Percentiles rank a stretch among this genome's conserved stretches.
Conservation (phyloP, 345 rosid genomes). For the Populus nigra region DNA sequence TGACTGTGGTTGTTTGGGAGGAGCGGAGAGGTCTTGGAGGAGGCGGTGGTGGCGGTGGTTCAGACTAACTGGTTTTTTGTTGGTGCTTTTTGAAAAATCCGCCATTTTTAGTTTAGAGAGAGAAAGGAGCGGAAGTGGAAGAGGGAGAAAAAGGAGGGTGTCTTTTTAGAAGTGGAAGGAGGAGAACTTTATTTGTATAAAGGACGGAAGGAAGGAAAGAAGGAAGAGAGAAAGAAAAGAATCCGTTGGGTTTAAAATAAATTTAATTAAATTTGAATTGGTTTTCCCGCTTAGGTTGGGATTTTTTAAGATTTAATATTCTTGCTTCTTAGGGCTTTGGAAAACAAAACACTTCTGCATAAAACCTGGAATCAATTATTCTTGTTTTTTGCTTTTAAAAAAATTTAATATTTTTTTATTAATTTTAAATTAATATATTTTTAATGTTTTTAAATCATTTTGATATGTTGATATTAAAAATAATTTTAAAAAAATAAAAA, state of each 20-base stretch:
- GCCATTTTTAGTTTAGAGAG: constrained; percentile 36
- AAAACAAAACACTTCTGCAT: too few species aligned
- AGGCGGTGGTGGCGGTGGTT: constrained; percentile 82
- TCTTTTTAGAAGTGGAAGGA: too few species aligned
- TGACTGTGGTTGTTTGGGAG: constrained; percentile 41
- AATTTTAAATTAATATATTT: too few species aligned
- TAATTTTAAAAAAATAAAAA: too few species aligned
- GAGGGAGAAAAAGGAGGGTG: not conserved
- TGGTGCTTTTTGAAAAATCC: constrained; percentile 37
- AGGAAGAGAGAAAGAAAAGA: not conserved
- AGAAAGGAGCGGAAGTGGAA: not conserved
- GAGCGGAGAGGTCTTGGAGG: constrained; percentile 68
- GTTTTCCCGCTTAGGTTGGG: not conserved
- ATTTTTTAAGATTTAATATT: not conserved
- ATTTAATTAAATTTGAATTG: not conserved
- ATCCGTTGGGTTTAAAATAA: not conserved
- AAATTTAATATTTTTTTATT: too few species aligned
- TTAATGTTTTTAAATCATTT: too few species aligned
- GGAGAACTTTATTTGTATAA: too few species aligned
- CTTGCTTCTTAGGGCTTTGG: too few species aligned
- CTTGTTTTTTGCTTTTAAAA: too few species aligned
- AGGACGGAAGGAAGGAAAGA: too few species aligned
- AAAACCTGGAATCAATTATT: too few species aligned
- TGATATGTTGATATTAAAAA: too few species aligned
- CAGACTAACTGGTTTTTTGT: constrained; percentile 62